A percentile compares a stretch with the other conserved stretches of the same genome.
Evolutionary conservation across 768 basidiomycete species (phyloP).

Genomic region (Pleurotus giganteus): DNA sequence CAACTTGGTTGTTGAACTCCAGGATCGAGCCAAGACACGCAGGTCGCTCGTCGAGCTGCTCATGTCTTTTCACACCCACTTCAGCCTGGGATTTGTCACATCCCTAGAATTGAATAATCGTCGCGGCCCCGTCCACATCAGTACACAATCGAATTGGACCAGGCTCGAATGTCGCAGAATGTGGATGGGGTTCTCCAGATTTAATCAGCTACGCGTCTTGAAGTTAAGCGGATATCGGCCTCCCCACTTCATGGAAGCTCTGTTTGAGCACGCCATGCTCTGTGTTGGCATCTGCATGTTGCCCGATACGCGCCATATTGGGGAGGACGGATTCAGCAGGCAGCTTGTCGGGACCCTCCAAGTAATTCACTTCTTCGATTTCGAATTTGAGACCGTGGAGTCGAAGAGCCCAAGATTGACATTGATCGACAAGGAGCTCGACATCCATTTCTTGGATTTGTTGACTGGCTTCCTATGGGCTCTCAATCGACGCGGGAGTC

Average conservation of each 20-base stretch:
- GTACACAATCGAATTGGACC: no score
- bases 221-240: not conserved
- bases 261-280: not conserved
- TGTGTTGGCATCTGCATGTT: not conserved
- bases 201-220: not conserved
- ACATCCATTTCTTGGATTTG: not conserved
- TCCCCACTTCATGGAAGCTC: not conserved
- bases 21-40: no score
- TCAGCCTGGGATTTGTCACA: no score
- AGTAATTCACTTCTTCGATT: not conserved
- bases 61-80: no score
- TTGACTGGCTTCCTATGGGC: not conserved
- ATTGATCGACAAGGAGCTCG: not conserved
- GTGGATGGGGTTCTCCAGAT: no score
- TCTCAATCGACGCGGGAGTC: not conserved
- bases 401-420: not conserved
- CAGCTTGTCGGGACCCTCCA: not conserved
- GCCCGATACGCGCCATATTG: not conserved
- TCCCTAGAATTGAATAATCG: no score
- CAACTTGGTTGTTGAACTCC: no score
- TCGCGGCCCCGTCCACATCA: no score
- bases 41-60: no score
- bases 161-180: not conserved
- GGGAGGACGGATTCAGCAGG: not conserved
- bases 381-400: not conserved